A percentile compares a stretch with the other conserved stretches of the same genome.
These are phyloP conservation scores for Colletotrichum destructivum DNA, from an alignment of 2,329 filamentous ascomycete genomes.

Conservation along the genomic window DNA sequence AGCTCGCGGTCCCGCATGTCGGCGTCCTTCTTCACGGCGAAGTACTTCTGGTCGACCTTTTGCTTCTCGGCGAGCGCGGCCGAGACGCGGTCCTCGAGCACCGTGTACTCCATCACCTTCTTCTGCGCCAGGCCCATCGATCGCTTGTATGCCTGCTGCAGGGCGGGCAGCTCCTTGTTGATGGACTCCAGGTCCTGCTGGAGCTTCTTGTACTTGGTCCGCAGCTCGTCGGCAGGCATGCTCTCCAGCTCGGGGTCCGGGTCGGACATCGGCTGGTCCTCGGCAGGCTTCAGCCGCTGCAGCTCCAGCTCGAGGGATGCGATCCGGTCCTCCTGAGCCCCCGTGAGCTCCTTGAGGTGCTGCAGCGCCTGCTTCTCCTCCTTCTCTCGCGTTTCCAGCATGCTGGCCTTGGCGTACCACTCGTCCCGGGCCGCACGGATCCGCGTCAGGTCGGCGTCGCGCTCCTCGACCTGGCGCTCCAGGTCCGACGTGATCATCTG, in stretches of 20 bases:
- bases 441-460: slow-evolving; percentile 88
- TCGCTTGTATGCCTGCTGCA: slow-evolving; percentile 93
- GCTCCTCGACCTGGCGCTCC: slow-evolving; percentile 84
- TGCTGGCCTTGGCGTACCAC: slow-evolving; percentile 83
- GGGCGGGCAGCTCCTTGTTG: slow-evolving; percentile 87
- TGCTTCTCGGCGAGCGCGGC: slow-evolving; percentile 88
- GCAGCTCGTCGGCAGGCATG: slow-evolving; percentile 79
- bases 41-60: slow-evolving; percentile 98
- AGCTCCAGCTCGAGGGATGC: slow-evolving; percentile 86
- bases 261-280: slow-evolving; percentile 63
- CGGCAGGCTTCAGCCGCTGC: slow-evolving; percentile 73
- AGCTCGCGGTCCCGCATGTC: slow-evolving; percentile 88
- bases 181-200: slow-evolving; percentile 87
- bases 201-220: slow-evolving; percentile 80
- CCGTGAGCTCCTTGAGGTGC: slow-evolving; percentile 85
- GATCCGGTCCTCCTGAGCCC: slow-evolving; percentile 86
- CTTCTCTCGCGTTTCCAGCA: slow-evolving; percentile 84
- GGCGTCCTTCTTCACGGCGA: slow-evolving; percentile 94
- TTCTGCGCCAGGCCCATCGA: slow-evolving; percentile 87
- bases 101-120: slow-evolving; percentile 84
- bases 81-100: slow-evolving; percentile 83
- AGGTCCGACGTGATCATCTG: slow-evolving; percentile 81
- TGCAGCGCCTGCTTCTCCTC: slow-evolving; percentile 79
- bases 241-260: slow-evolving; percentile 67
- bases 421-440: slow-evolving; percentile 90